Conservation (phyloP, 306 rosid genomes). For the Quercus wislizeni region DNA sequence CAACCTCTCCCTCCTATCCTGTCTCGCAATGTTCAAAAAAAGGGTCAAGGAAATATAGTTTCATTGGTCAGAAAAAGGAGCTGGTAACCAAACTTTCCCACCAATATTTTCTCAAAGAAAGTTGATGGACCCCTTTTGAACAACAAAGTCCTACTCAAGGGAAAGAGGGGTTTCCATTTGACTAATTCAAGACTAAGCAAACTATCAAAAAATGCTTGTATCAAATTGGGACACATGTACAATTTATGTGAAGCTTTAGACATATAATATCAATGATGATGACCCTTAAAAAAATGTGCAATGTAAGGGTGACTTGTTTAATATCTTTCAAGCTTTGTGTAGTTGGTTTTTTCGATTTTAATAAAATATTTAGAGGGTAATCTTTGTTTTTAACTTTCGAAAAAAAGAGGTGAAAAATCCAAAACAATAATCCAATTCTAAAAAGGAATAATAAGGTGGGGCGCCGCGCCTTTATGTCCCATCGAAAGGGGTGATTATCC, state of each 20-base stretch:
- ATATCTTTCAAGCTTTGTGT: background rate
- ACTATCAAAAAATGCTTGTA: no score
- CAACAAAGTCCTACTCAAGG: constrained; percentile 35
- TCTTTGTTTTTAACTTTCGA: constrained; percentile 24
- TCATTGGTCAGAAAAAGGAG: constrained; percentile 74
- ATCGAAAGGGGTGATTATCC: constrained; percentile 29
- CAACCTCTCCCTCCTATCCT: constrained; percentile 11
- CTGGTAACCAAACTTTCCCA: constrained; percentile 90
- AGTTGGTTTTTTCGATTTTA: constrained; percentile 1
- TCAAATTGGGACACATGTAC: constrained; percentile 25
- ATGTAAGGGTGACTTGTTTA: constrained; percentile 15
- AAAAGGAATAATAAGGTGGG: constrained; percentile 32
- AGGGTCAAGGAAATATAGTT: constrained; percentile 24
- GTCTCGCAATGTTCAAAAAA: constrained; percentile 16
- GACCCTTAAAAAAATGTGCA: no score
- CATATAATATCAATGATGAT: background rate
- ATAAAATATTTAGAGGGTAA: background rate
- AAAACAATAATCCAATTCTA: constrained; percentile 26
- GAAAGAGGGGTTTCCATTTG: constrained; percentile 48
- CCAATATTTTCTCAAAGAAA: constrained; percentile 52
- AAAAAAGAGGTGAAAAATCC: constrained; percentile 38
- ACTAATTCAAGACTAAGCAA: constrained; percentile 46
- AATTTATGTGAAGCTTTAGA: background rate
- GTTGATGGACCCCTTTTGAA: constrained; percentile 40
- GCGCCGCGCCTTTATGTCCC: constrained; percentile 68